Percentiles rank a stretch among this genome's conserved stretches.
Evolutionary conservation across 805 yeast species (phyloP).

Genomic region (Kluyveromyces lactis): DNA sequence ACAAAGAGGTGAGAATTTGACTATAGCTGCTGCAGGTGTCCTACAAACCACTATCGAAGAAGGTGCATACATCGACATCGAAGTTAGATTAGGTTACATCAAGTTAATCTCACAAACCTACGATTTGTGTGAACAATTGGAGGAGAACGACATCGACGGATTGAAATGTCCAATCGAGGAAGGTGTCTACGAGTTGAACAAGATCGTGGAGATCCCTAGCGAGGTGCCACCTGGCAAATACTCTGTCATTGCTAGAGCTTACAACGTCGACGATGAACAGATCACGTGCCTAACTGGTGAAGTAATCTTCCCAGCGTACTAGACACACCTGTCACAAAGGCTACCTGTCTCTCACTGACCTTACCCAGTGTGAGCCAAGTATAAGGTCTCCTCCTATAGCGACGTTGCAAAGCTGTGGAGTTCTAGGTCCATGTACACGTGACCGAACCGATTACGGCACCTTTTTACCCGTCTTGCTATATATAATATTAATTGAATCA

Average conservation of each 20-base stretch:
- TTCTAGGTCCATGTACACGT: too few relatives aligned
- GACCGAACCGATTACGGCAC: too few relatives aligned
- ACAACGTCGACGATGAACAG: slow-evolving; percentile 70
- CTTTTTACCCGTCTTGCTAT: too few relatives aligned
- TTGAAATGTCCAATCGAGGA: slow-evolving; percentile 71
- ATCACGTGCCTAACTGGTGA: slow-evolving; percentile 79
- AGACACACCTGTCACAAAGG: neutral
- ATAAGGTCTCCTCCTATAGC: too few relatives aligned
- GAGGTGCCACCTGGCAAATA: slow-evolving; percentile 96
- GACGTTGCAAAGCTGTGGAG: too few relatives aligned
- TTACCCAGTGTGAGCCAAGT: too few relatives aligned
- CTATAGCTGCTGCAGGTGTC: slow-evolving; percentile 67
- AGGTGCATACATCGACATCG: slow-evolving; percentile 93
- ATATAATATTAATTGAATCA: too few relatives aligned
- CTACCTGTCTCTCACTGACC: too few relatives aligned
- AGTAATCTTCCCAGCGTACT: slow-evolving; percentile 37
- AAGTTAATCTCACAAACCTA: slow-evolving; percentile 81
- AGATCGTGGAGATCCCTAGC: slow-evolving; percentile 73
- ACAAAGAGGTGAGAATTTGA: slow-evolving; percentile 69
- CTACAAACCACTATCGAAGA: slow-evolving; percentile 50
- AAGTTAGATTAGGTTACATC: slow-evolving; percentile 87
- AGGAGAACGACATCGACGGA: slow-evolving; percentile 53
- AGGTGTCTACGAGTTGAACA: slow-evolving; percentile 60
- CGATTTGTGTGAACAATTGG: slow-evolving; percentile 83
- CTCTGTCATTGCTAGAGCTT: slow-evolving; percentile 81